Percentiles rank a stretch among this genome's conserved stretches.
phyloP scores from a whole-genome alignment of 2,329 filamentous ascomycete species.

The Helminthosporium solani region DNA sequence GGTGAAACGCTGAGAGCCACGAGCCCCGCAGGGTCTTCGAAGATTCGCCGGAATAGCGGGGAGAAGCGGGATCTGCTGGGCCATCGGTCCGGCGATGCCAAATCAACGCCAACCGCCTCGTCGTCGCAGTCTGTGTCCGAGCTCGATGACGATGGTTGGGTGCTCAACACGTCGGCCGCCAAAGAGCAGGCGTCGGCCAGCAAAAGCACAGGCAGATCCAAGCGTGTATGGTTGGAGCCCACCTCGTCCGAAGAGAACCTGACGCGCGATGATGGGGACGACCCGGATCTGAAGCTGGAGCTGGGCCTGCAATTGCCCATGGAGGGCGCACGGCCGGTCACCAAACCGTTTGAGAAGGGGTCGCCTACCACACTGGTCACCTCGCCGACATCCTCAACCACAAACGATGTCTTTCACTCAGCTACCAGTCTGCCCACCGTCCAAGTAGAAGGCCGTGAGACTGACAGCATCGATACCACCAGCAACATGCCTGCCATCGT shows the following conservation, averaged over 20 bases:
- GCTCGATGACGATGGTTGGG: slow-evolving; percentile 42
- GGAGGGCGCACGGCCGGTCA: slow-evolving; percentile 39
- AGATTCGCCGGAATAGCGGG: slow-evolving; percentile 4
- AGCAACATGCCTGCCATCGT: slow-evolving; percentile 38
- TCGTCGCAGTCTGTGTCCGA: slow-evolving; percentile 34
- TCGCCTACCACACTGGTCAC: slow-evolving; percentile 29
- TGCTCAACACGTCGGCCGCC: slow-evolving; percentile 35
- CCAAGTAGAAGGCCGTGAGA: slow-evolving; percentile 51
- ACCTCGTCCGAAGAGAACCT: slow-evolving; percentile 39
- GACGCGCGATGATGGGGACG: slow-evolving; percentile 22
- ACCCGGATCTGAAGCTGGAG: no score
- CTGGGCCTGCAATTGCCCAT: no score
- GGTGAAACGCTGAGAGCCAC: slow-evolving; percentile 33
- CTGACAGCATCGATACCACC: no score
- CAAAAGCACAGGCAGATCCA: slow-evolving; percentile 12
- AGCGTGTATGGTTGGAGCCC: slow-evolving; percentile 45
- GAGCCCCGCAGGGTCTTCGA: slow-evolving; percentile 22
- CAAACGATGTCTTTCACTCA: slow-evolving; percentile 50
- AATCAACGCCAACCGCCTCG: slow-evolving; percentile 15
- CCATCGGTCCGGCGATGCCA: slow-evolving; percentile 17
- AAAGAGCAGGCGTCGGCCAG: slow-evolving; percentile 16
- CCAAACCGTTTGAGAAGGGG: slow-evolving; percentile 34
- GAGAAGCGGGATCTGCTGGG: slow-evolving; percentile 30
- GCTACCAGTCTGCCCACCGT: slow-evolving; percentile 53
- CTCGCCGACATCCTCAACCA: slow-evolving; percentile 38